A percentile compares a stretch with the other conserved stretches of the same genome.
phyloP scores from a whole-genome alignment of 345 rosid genomes.

The Eucalyptus viminalis region DNA sequence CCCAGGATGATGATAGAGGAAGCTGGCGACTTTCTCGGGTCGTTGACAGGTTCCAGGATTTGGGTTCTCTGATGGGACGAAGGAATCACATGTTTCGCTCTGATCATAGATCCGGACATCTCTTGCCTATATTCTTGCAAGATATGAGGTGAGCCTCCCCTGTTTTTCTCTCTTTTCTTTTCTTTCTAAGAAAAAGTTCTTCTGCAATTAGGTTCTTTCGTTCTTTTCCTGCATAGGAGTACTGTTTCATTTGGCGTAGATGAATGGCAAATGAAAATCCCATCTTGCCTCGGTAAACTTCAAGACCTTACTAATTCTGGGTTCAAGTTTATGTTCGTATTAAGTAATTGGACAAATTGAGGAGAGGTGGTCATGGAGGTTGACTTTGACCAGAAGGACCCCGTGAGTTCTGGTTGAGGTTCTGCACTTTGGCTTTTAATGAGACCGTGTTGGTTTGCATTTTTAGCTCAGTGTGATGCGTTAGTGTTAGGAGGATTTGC shows the following conservation, averaged over 20 bases:
- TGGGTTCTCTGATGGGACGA: constrained; percentile 20
- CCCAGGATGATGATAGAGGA: neutral
- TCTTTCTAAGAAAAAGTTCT: neutral
- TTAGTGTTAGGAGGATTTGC: neutral
- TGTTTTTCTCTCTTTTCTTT: neutral
- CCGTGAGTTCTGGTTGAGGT: neutral
- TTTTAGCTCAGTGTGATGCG: neutral
- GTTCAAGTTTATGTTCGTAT: neutral
- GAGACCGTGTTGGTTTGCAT: neutral
- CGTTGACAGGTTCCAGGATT: neutral
- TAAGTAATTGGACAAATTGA: neutral
- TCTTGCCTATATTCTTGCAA: constrained; percentile 16
- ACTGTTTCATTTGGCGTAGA: neutral
- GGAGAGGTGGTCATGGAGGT: neutral
- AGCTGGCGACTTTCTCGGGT: neutral
- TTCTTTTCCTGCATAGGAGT: neutral
- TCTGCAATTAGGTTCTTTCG: neutral
- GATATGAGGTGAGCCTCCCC: constrained; percentile 40
- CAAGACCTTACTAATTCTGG: neutral
- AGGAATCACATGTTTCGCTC: constrained; percentile 9
- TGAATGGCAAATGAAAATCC: neutral
- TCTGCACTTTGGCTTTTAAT: neutral
- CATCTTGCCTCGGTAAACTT: neutral
- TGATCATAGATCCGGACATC: constrained; percentile 20
- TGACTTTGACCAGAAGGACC: neutral